Conservation (phyloP, 345 rosid species). For the Litchi chinensis region DNA sequence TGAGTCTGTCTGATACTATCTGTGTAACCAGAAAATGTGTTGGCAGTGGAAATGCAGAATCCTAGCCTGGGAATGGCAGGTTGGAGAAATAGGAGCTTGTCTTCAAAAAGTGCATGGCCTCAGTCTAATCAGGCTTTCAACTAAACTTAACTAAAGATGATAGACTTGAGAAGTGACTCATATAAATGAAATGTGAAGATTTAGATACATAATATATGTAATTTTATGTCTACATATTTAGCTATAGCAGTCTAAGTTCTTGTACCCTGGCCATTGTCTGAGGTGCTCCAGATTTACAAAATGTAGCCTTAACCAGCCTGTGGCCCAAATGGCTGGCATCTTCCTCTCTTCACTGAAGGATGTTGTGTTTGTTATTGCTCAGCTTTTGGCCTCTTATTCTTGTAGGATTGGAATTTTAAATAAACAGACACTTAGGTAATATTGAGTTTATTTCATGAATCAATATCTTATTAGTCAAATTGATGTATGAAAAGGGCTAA, state of each 20-base stretch:
- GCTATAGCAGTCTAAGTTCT: not conserved
- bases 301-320: not conserved
- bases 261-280: not conserved
- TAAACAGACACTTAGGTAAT: not conserved
- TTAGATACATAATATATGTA: not conserved
- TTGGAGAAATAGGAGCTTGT: not conserved
- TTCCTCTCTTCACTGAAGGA: not conserved
- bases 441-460: not conserved
- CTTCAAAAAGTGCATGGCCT: not conserved
- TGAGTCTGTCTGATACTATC: conserved; percentile 36
- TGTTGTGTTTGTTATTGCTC: not conserved
- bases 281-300: not conserved
- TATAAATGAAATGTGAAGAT: not conserved
- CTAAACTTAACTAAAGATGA: not conserved
- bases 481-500: not conserved
- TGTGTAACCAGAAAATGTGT: not conserved
- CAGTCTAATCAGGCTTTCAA: not conserved
- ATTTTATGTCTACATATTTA: not conserved
- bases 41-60: not conserved
- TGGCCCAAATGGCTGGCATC: not conserved
- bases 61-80: not conserved
- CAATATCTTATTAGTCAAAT: not conserved
- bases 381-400: not conserved
- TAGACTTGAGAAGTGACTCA: not conserved
- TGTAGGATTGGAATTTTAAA: not conserved